Evolutionary conservation across 306 rosid species (phyloP), one percentile per base, ranked within the genome.

Genomic region (Psophocarpus tetragonolobus): DNA sequence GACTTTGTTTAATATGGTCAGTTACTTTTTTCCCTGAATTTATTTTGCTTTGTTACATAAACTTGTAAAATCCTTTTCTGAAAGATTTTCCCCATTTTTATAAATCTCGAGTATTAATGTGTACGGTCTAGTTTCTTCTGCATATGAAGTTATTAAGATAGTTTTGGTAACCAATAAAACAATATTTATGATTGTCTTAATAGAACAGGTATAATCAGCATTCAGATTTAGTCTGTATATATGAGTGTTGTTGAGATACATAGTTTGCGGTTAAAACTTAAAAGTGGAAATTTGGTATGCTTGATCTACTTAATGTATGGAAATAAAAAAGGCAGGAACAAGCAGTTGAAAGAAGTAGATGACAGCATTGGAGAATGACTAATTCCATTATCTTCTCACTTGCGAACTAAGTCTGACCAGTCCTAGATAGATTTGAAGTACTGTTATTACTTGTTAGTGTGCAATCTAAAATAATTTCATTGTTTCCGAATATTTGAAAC

Each of bases 391-490:
- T 26, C 27, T 29, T 60, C 30, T 58, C 36, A 15, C 54, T 29
- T 10, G 62, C 60, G 54, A 71, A 71, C 56, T 42, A 54, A 71
- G 15, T 6, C 57, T 38, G 23, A 47, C 57, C 47, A 33, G 71
- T 69, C 50, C 65, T n/a, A 24, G 33, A n/a, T 30, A 58, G 79
- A 53, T 64, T 54, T 64, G 39, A 47, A 33, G 23, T 24, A 18
- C 48, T 32, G 3, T 17, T 44, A 58, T 58, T 27, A 36, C 50
- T n/a, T 48, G 81, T 21, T 56, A 47, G 44, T 44, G 57, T 66
- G 62, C 58, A 71, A 57, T 66, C 62, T 47, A 48, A 71, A 62
- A 20, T 33, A 63, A 33, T 71, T 68, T 57, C 15, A 44, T 33
- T 47, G 23, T 29, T 57, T 29, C 27, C 56, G 35, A 35, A 36